Conservation (phyloP, 257 asterid genomes). For the Nemophila menziesii region DNA sequence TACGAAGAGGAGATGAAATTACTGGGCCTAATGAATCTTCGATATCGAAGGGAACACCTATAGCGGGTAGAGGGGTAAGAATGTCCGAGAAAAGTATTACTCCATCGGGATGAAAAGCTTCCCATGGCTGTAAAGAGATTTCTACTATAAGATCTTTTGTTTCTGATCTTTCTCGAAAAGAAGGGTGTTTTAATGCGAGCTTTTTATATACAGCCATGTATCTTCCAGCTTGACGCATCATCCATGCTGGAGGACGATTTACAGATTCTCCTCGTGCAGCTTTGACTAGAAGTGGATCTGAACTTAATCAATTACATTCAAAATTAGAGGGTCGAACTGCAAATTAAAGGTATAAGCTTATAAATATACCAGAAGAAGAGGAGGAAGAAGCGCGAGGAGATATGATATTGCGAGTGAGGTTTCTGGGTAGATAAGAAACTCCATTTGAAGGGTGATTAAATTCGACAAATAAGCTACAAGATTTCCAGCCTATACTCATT, state of each 20-base stretch:
- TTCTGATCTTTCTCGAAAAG: conserved; percentile 99
- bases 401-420: conserved; percentile 14
- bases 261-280: conserved; percentile 90
- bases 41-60: conserved; percentile 95
- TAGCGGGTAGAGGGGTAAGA: conserved; percentile 93
- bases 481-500: conserved; percentile 33
- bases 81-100: conserved; percentile 94
- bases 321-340: conserved; percentile 8
- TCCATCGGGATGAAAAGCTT: conserved; percentile 91
- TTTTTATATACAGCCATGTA: conserved; percentile 89
- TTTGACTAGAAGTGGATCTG: conserved; percentile 88
- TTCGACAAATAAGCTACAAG: conserved; percentile 40
- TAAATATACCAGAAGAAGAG: conserved; percentile 33
- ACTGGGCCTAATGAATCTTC: conserved; percentile 87
- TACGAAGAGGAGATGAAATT: conserved; percentile 69
- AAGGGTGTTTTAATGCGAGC: conserved; percentile 91
- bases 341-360: not conserved
- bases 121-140: conserved; percentile 99
- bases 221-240: conserved; percentile 99
- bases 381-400: conserved; percentile 31
- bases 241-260: conserved; percentile 94
- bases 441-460: conserved; percentile 17
- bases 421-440: conserved; percentile 18
- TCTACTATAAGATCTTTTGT: conserved; percentile 97
- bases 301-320: conserved; percentile 9